These are phyloP conservation scores for Solanum appendiculatum DNA, from an alignment of 257 asterid genomes.

Conservation along the genomic window DNA sequence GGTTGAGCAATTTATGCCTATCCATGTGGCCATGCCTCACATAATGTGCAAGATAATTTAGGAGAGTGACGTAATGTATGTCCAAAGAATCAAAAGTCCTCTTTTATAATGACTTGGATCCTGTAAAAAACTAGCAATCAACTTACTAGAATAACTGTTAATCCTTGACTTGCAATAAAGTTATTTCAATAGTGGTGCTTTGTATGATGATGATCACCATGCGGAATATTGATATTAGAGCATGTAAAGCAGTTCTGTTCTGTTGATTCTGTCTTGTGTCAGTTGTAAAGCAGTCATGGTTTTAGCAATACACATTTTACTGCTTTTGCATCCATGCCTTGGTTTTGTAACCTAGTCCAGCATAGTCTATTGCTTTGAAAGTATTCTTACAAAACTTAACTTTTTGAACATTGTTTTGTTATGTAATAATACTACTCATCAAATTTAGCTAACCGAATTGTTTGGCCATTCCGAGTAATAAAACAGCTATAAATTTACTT, in stretches of 20 bases:
- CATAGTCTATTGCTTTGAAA: not conserved
- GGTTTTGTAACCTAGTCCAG: not conserved
- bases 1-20: not conserved
- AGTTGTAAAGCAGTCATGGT: not conserved
- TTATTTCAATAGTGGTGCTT: not conserved
- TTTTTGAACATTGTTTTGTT: not conserved
- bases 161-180: not conserved
- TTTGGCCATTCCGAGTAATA: not conserved
- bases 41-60: not conserved
- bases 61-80: not conserved
- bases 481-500: not conserved
- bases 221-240: not conserved
- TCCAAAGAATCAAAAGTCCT: not conserved
- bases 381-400: not conserved
- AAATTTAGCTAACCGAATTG: not conserved
- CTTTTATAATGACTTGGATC: not conserved
- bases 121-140: not conserved
- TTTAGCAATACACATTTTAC: not conserved
- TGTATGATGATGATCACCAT: not conserved
- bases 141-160: not conserved
- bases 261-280: not conserved
- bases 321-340: not conserved
- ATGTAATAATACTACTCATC: not conserved
- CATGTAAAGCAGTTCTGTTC: not conserved
- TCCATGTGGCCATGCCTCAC: not conserved